Conservation (phyloP, 1,284 basidiomycete genomes). For the Ganoderma leucocontextum region DNA sequence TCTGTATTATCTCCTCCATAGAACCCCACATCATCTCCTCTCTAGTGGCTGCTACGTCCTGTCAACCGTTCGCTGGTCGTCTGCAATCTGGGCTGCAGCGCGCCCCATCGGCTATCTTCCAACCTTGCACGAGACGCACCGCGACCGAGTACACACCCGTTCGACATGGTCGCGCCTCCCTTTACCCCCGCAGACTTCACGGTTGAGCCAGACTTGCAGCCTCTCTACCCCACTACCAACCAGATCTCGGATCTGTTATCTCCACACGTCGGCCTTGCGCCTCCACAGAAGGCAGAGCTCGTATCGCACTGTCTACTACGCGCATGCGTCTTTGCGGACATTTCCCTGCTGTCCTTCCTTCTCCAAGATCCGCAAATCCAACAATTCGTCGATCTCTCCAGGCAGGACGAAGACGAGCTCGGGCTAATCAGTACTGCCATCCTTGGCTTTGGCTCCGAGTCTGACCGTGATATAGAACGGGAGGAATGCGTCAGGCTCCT, state of each 20-base stretch:
- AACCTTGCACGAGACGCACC: constrained; percentile 10
- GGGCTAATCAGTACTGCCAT: constrained; percentile 83
- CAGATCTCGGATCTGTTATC: constrained; percentile 70
- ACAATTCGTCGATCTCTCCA: constrained; percentile 69
- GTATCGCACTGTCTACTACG: constrained; percentile 76
- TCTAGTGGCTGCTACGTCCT: not conserved
- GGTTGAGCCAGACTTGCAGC: constrained; percentile 80
- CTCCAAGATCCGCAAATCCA: constrained; percentile 76
- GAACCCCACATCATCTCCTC: not conserved
- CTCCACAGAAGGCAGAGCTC: constrained; percentile 71
- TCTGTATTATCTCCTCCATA: not conserved
- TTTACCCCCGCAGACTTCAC: constrained; percentile 55
- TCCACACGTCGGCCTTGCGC: constrained; percentile 69
- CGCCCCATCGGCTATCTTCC: not conserved
- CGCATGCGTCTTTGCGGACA: constrained; percentile 79
- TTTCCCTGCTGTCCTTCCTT: constrained; percentile 74
- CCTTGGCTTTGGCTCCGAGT: constrained; percentile 83
- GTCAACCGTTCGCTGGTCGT: not conserved
- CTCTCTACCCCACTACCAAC: constrained; percentile 74
- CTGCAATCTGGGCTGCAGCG: not conserved
- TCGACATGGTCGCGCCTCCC: constrained; percentile 36
- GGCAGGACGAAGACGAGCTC: constrained; percentile 85
- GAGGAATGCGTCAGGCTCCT: constrained; percentile 89
- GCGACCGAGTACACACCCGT: constrained; percentile 1
- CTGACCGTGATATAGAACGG: constrained; percentile 83